phyloP scores from a whole-genome alignment of 345 rosid genomes.

The Anacardium occidentale region DNA sequence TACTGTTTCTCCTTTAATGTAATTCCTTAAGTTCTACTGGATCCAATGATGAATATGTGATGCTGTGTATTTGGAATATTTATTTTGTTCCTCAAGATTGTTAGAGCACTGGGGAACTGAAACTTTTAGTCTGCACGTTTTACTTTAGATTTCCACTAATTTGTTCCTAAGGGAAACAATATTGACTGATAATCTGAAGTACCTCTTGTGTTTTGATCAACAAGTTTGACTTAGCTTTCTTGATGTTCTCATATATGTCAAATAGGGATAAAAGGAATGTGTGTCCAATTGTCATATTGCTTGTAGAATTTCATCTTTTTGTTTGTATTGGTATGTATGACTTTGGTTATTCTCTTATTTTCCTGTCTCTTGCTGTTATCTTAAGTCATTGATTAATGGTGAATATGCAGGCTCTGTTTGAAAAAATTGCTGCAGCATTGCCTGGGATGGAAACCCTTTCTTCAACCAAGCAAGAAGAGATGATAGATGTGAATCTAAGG shows the following conservation, averaged over 20 bases:
- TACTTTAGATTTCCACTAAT: not conserved
- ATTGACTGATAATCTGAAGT: not conserved
- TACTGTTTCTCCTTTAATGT: not conserved
- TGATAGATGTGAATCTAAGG: slow-evolving; percentile 89
- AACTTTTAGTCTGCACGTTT: not conserved
- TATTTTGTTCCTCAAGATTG: not conserved
- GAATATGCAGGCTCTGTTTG: slow-evolving; percentile 57
- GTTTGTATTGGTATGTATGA: not conserved
- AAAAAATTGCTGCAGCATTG: slow-evolving; percentile 87
- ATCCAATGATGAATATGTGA: not conserved
- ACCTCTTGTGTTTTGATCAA: not conserved
- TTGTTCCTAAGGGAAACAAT: not conserved
- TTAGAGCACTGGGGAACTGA: not conserved
- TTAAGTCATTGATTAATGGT: not conserved
- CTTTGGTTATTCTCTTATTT: not conserved
- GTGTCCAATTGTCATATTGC: not conserved
- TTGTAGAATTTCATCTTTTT: not conserved
- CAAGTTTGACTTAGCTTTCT: not conserved
- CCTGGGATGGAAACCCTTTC: slow-evolving; percentile 94
- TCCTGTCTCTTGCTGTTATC: not conserved
- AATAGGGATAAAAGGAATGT: not conserved
- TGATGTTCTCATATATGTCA: not conserved
- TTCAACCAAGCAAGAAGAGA: slow-evolving; percentile 83
- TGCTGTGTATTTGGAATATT: too few species aligned
- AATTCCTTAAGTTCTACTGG: not conserved